These are phyloP conservation scores for Scopulariopsis brevicaulis DNA, from an alignment of 2,329 filamentous ascomycete species.

Conservation along the genomic window DNA sequence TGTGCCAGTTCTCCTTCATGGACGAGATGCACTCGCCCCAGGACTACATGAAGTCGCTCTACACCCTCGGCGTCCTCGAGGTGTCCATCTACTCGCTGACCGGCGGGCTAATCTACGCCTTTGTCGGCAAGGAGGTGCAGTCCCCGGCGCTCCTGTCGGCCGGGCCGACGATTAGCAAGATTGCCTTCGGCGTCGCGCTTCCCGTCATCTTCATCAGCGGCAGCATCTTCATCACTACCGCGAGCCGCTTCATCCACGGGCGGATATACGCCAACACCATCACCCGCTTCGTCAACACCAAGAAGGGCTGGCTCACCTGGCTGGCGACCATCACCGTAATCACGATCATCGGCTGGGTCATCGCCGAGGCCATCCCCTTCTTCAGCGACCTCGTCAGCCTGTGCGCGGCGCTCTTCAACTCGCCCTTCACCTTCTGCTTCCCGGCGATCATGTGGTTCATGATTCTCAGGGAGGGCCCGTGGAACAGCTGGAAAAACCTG, in stretches of 20 bases:
- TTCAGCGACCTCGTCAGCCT: constrained; percentile 57
- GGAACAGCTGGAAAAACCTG: constrained; percentile 18
- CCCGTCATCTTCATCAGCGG: constrained; percentile 67
- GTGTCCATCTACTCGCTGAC: constrained; percentile 56
- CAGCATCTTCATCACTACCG: constrained; percentile 50
- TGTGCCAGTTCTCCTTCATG: constrained; percentile 41
- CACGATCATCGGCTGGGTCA: constrained; percentile 57
- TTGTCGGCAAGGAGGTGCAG: constrained; percentile 49
- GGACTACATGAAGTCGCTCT: constrained; percentile 43
- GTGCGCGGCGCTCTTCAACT: constrained; percentile 37
- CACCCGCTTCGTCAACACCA: constrained; percentile 34
- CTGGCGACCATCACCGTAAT: constrained; percentile 40
- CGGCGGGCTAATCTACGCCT: constrained; percentile 58
- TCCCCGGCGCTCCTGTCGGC: constrained; percentile 60
- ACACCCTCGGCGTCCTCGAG: constrained; percentile 49
- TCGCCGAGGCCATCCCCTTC: constrained; percentile 62
- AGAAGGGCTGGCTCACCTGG: constrained; percentile 42
- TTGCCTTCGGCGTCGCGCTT: constrained; percentile 59
- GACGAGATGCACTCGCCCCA: constrained; percentile 38
- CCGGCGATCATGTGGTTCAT: constrained; percentile 31
- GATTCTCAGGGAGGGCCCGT: constrained; percentile 19
- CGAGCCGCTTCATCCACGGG: constrained; percentile 32
- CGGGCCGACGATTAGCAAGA: constrained; percentile 43
- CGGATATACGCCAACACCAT: constrained; percentile 30
- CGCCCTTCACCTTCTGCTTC: constrained; percentile 29